phyloP scores from a whole-genome alignment of 2,329 filamentous ascomycete genomes.

The Dactylonectria macrodidyma region DNA sequence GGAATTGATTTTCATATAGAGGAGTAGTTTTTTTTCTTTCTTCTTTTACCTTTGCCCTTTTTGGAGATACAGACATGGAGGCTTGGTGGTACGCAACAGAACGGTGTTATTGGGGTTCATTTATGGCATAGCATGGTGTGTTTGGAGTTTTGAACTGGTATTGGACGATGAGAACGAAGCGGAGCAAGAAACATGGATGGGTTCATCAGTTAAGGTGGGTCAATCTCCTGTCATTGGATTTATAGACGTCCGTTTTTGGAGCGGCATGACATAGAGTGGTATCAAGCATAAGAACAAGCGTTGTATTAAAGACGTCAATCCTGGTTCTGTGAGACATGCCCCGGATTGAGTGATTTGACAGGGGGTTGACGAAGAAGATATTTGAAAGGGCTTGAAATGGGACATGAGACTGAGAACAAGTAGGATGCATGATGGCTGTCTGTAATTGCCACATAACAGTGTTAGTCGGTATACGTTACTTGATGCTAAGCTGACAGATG shows the following conservation, averaged over 20 bases:
- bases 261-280: constrained; percentile 10
- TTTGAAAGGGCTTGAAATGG: constrained; percentile 1
- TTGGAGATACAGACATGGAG: neutral
- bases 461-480: neutral
- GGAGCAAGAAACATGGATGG: constrained; percentile 2
- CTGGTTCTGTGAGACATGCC: constrained; percentile 7
- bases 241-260: constrained; percentile 13
- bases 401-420: neutral
- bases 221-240: constrained; percentile 1
- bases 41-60: constrained; percentile 4
- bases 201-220: neutral
- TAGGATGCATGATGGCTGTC: neutral
- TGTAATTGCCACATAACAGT: neutral
- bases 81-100: constrained; percentile 1
- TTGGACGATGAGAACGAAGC: constrained; percentile 24
- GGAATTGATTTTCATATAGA: constrained; percentile 12
- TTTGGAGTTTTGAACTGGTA: constrained; percentile 27
- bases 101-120: constrained; percentile 11
- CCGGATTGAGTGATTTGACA: neutral
- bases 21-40: constrained; percentile 1
- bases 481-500: constrained; percentile 11
- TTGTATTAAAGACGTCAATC: constrained; percentile 1
- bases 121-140: constrained; percentile 15
- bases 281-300: constrained; percentile 8
- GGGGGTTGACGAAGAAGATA: constrained; percentile 2